These are phyloP conservation scores for Cymodocea nodosa DNA, from an alignment of 116 monocot genomes.

Conservation along the genomic window DNA sequence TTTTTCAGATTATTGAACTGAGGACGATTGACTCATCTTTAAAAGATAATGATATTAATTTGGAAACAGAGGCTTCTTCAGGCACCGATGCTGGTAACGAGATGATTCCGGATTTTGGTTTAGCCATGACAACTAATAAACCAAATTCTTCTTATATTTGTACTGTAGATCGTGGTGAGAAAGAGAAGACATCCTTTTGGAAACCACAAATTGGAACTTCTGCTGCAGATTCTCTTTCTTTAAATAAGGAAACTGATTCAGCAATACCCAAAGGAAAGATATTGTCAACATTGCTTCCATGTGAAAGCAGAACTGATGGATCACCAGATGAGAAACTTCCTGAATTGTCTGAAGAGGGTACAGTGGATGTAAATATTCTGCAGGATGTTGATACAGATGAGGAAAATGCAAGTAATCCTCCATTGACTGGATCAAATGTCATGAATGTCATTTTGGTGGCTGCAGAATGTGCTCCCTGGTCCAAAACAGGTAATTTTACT, in stretches of 20 bases:
- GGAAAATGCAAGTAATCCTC: neutral
- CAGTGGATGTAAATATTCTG: conserved; percentile 7
- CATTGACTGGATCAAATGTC: conserved; percentile 56
- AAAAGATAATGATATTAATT: conserved; percentile 11
- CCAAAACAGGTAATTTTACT: conserved; percentile 62
- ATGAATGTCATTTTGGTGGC: conserved; percentile 84
- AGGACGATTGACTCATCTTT: conserved; percentile 38
- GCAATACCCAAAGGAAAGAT: conserved; percentile 5
- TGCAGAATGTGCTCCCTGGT: conserved; percentile 90
- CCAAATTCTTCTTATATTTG: neutral
- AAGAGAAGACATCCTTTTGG: conserved; percentile 10
- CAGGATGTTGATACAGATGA: conserved; percentile 18
- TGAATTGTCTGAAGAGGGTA: conserved; percentile 12
- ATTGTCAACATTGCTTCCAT: conserved; percentile 6
- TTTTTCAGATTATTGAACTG: conserved; percentile 50
- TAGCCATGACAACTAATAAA: conserved; percentile 3
- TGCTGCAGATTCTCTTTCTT: neutral
- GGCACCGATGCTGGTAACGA: conserved; percentile 7
- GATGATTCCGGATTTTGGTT: conserved; percentile 5
- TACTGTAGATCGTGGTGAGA: conserved; percentile 3
- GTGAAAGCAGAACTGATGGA: conserved; percentile 4
- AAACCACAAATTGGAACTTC: conserved; percentile 4
- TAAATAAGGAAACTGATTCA: conserved; percentile 20
- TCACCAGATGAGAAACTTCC: conserved; percentile 7
- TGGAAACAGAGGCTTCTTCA: conserved; percentile 8